Conservation (phyloP, 345 rosid species). For the Cardiospermum halicacabum region DNA sequence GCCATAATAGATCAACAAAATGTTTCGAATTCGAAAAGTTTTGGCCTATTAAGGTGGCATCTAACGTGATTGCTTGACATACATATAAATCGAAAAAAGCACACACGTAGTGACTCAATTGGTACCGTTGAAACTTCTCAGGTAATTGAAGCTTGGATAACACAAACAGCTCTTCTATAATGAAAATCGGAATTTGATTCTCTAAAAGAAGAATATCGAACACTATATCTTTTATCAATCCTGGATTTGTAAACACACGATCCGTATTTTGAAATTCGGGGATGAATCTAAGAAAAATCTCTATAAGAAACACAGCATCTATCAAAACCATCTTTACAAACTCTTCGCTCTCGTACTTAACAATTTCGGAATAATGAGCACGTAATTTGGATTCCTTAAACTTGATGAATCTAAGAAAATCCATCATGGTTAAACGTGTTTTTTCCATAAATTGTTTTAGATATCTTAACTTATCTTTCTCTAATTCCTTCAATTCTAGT, state of each 20-base stretch:
- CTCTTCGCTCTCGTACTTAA: not conserved
- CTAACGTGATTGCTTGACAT: not conserved
- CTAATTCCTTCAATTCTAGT: slow-evolving; percentile 2
- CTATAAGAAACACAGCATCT: slow-evolving; percentile 2
- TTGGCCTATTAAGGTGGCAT: not conserved
- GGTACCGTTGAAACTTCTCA: no score
- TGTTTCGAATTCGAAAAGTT: not conserved
- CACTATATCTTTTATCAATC: not conserved
- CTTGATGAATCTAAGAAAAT: not conserved
- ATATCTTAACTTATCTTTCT: slow-evolving; percentile 13
- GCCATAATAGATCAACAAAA: slow-evolving; percentile 11
- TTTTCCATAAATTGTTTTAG: slow-evolving; percentile 3
- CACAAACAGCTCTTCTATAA: not conserved
- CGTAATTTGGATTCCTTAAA: not conserved
- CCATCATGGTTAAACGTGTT: not conserved
- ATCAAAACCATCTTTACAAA: slow-evolving; percentile 9
- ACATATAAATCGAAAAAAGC: not conserved
- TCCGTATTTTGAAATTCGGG: not conserved
- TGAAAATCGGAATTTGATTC: no score
- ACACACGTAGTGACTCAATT: no score
- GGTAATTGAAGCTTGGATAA: not conserved
- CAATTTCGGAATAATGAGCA: slow-evolving; percentile 5
- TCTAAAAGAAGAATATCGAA: not conserved
- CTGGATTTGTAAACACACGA: not conserved
- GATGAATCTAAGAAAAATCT: not conserved